Evolutionary conservation across 2,329 filamentous ascomycete species (phyloP).

Genomic region (Neonectria coccinea): DNA sequence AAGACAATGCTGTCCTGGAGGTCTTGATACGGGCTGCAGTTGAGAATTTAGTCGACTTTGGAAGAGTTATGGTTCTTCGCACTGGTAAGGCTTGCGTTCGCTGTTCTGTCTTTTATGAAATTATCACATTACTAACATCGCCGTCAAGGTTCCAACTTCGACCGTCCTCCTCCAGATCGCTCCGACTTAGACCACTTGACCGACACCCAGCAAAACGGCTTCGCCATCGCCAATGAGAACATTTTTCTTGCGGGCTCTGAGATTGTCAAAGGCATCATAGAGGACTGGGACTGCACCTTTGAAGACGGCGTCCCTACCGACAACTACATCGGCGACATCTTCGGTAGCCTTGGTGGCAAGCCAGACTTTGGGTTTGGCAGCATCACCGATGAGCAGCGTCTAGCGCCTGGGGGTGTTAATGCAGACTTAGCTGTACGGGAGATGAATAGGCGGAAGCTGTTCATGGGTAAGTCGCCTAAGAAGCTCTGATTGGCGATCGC

Average conservation of each 20-base stretch:
- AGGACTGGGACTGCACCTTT: constrained; percentile 71
- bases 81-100: constrained; percentile 56
- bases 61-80: constrained; percentile 75
- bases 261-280: constrained; percentile 73
- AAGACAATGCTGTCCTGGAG: constrained; percentile 77
- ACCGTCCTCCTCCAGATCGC: constrained; percentile 71
- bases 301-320: constrained; percentile 64
- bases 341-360: constrained; percentile 73
- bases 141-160: constrained; percentile 71
- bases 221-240: constrained; percentile 72
- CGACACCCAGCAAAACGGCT: constrained; percentile 71
- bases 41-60: constrained; percentile 71
- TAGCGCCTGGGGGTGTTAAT: constrained; percentile 41
- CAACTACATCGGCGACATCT: constrained; percentile 79
- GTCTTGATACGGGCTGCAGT: constrained; percentile 71
- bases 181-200: constrained; percentile 70
- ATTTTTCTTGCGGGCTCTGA: constrained; percentile 74
- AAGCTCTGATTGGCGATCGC: constrained; percentile 35
- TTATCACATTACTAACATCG: constrained; percentile 1
- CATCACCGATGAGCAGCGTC: constrained; percentile 52
- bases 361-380: constrained; percentile 74
- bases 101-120: neutral
- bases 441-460: constrained; percentile 44
- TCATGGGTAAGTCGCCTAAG: constrained; percentile 40
- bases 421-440: constrained; percentile 43